Base-by-base conservation (phyloP, 805 yeast genomes). In the Candida quercuum region DNA sequence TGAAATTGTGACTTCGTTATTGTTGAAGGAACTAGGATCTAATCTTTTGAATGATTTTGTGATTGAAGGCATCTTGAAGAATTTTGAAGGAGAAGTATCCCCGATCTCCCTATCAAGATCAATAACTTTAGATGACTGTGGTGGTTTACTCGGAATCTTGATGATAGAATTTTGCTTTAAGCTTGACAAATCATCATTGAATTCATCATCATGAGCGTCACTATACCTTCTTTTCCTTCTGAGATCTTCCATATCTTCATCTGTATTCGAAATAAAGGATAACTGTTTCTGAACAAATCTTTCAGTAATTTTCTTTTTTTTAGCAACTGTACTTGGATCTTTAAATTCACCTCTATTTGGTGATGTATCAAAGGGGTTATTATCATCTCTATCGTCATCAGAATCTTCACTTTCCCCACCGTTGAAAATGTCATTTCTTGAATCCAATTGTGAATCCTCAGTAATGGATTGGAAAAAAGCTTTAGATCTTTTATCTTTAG, bases 401-500 rank as follows among this genome's bases (percentile, higher is more conserved):
- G 56, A 53, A 3, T 54, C 59, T 9, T 54, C 61, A 17, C 56
- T 46, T 3, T 47, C 49, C 5, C 47, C 47, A 10, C 40, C 47
- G 12, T 54, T 58, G 15, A 57, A 56, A 30, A 64, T 52, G 9
- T 65, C 63, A 20, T 55, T 53, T 35, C 49, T 57, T 6, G 46
- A 41, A 18, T 53, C 62, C 10, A 29, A 18, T n/a, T 49, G 44
- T 1, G 61, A 51, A 31, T 69, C 74, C 18, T 75, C 81, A 16
- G 78, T 69, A 39, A 79, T 76, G 15, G 81, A 68, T 26, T 75
- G 76, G 52, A 78, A 83, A 49, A 84, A 84, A 1, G 91, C 86
- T 46, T 70, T 68, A 3, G 84, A 65, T 46, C 71, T 79, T 12
- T 75, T 74, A 47, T 74, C 74, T 37, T 72, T 69, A 0, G 76